A percentile compares a stretch with the other conserved stretches of the same genome.
phyloP scores from a whole-genome alignment of 495 filamentous ascomycete species.

The Cetradonia linearis region DNA sequence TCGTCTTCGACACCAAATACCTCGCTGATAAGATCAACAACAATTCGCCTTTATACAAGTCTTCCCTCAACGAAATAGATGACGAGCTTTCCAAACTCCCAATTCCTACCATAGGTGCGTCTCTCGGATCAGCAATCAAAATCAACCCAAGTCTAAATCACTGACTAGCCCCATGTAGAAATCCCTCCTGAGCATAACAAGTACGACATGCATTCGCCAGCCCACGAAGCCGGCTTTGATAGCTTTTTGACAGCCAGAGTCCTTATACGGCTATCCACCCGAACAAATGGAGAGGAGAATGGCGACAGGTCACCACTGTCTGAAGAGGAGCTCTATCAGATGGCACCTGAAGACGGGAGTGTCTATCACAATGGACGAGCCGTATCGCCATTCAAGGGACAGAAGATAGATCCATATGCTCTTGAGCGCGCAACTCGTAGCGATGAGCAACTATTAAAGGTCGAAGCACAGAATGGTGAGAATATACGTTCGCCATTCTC shows the following conservation, averaged over 20 bases:
- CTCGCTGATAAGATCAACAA: constrained; percentile 47
- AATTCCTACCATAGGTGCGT: constrained; percentile 40
- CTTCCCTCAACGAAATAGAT: constrained; percentile 44
- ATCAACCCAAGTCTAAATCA: not conserved
- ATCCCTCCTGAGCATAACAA: constrained; percentile 37
- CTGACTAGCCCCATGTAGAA: constrained; percentile 26
- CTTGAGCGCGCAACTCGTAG: not conserved
- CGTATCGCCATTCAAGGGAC: not conserved
- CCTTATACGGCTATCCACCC: constrained; percentile 49
- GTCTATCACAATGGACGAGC: not conserved
- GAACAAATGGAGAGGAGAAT: constrained; percentile 32
- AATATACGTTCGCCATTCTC: not conserved
- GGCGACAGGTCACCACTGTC: constrained; percentile 18
- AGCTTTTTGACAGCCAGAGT: constrained; percentile 59
- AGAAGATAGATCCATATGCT: not conserved
- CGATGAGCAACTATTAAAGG: not conserved
- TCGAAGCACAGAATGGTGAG: not conserved
- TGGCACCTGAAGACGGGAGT: constrained; percentile 14
- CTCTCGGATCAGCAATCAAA: not conserved
- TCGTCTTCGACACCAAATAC: constrained; percentile 70
- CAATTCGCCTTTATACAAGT: constrained; percentile 38
- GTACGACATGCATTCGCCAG: constrained; percentile 34
- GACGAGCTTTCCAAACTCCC: constrained; percentile 31
- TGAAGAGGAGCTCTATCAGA: constrained; percentile 13
- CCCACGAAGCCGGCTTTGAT: constrained; percentile 66